These are phyloP conservation scores for Trametes pubescens DNA, from an alignment of 1,284 basidiomycete species.

Conservation along the genomic window DNA sequence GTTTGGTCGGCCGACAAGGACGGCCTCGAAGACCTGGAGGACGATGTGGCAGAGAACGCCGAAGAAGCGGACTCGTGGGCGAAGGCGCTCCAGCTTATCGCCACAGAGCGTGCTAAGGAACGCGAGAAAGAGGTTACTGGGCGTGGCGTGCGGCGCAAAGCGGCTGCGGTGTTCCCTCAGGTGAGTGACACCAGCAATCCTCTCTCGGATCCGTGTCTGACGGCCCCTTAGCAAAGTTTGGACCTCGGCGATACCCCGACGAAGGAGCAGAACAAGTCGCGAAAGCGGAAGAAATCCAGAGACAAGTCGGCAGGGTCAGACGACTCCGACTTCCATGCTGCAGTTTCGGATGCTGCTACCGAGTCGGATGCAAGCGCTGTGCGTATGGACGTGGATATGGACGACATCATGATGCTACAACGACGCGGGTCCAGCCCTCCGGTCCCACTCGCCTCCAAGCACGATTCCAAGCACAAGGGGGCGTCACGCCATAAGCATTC, in stretches of 20 bases:
- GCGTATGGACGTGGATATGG: conserved; percentile 28
- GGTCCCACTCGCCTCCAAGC: conserved; percentile 4
- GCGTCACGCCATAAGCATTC: conserved; percentile 9
- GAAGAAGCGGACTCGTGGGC: conserved; percentile 82
- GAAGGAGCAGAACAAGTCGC: conserved; percentile 36
- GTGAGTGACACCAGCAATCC: conserved; percentile 42
- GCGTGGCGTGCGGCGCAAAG: conserved; percentile 74
- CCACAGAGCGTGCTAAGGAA: conserved; percentile 55
- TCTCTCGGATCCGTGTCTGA: conserved; percentile 1
- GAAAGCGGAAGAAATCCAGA: conserved; percentile 39
- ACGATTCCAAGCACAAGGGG: conserved; percentile 12
- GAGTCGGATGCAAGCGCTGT: conserved; percentile 43
- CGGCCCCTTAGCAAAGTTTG: conserved; percentile 33
- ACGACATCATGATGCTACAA: conserved; percentile 23
- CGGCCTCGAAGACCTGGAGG: conserved; percentile 68
- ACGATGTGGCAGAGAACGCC: conserved; percentile 48
- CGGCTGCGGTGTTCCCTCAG: conserved; percentile 64
- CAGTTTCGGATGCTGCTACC: conserved; percentile 41
- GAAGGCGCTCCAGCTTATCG: conserved; percentile 71
- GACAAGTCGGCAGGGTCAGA: conserved; percentile 42
- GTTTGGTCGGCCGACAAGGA: conserved; percentile 86
- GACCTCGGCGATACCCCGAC: conserved; percentile 43
- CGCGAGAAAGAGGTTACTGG: conserved; percentile 64
- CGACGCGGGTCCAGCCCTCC: conserved; percentile 18
- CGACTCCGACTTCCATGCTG: conserved; percentile 47